Base-by-base conservation (phyloP, 2,329 filamentous ascomycete genomes). In the Clonostachys chloroleuca region DNA sequence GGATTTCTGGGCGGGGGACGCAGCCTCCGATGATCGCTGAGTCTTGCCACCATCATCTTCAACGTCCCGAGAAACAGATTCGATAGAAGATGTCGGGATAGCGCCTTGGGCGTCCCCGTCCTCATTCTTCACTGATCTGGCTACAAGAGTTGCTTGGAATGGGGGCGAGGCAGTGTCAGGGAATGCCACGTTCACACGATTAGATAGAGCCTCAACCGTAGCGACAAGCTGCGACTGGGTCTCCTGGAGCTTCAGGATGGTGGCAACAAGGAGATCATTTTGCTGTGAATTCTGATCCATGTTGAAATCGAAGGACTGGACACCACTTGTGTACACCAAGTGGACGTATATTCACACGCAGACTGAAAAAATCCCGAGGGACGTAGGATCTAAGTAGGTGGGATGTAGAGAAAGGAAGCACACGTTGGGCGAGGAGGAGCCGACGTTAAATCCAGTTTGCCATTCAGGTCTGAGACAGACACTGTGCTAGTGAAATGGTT, bases 161-260 rank as follows among this genome's bases (percentile, higher is more conserved):
- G 36, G 14, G 36, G 36, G 17, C 36, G 36, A 39, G 36, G 14
- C 36, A 39, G 36, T n/a, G 36, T 36, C 24, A 7, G 40, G 12
- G 7, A 47, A 43, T 12, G 44, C 12, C 34, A 33, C 14, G 14
- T 53, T 53, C 41, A 61, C 40, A 47, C 55, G 63, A 33, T 65
- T 60, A 35, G 64, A 60, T 12, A 74, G 51, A n/a, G 63, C 56
- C 41, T 74, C 64, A 24, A 76, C 56, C 5, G 66, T 67, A 18
- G 64, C 60, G 34, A 72, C 51, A 16, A 77, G 60, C 43, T 67
- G 62, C 12, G 62, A 53, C 51, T 76, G 73, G 14, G 63, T 65
- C 47, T 67, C 60, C 47, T 70, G 66, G 34, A 77, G 70, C 44
- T 72, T 63, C 36, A 62, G 64, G 47, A 74, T 57, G 34, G 58